Evolutionary conservation across 2,329 filamentous ascomycete species (phyloP), one percentile per base, ranked within the genome.

Genomic region (Botrytis fragariae): DNA sequence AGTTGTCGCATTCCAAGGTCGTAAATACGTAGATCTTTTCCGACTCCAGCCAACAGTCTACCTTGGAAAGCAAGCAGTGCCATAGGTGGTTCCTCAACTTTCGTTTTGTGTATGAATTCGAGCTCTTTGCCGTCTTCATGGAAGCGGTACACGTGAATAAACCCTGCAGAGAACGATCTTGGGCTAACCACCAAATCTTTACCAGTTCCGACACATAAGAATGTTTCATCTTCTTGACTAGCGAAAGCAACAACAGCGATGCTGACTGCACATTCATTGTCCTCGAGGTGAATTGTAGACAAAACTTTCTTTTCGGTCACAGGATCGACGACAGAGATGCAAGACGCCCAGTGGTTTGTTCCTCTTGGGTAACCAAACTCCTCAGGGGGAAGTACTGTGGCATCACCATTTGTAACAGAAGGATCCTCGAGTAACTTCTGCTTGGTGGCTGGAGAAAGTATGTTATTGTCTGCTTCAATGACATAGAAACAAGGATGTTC

Each of bases 61-160:
- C 97, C 97, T 82, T 98, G 95, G 85, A 99, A 99, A 4, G 90
- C 87, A n/a, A 96, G 85, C 25, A 99, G 86, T n/a, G 96, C 95
- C 79, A 94, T 90, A 1, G 97, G 94, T 3, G 95, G 95, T 76
- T 94, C 91, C 77, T 97, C 93, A 10, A 98, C 88, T 79, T 94
- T 94, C 0, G 97, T 99, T 83, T 98, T 98, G 84, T 99, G 96
- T 75, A 98, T 95, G 74, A 98, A 96, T 79, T 98, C 93, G 25
- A 99, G 87, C 79, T 94, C 90, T 72, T 90, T 90, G n/a, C 97
- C 97, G 75, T 94, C 90, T 67, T 97, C 92, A 69, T 92, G 89
- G 82, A 99, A 93, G 60, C 94, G 90, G 82, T 98, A 99, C 39
- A 98, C 92, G 79, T 98, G 93, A 51, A 99, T 93, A 77, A 92